A percentile compares a stretch with the other conserved stretches of the same genome.
Conservation (phyloP, 129 eudicot genomes). For the Chrysanthemum makinoi region DNA sequence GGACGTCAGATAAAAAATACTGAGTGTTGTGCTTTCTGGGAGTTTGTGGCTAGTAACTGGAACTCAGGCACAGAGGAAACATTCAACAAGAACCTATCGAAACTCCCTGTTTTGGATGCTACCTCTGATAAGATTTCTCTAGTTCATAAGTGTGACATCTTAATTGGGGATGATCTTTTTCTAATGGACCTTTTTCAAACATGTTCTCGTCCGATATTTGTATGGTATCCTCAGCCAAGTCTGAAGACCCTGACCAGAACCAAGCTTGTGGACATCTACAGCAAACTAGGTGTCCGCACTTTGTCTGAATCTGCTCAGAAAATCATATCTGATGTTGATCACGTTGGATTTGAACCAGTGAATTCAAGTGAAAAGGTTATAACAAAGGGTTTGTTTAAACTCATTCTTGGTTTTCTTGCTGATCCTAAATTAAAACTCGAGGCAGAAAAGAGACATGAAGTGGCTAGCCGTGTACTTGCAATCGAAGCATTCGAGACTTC, state of each 20-base stretch:
- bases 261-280: constrained; percentile 38
- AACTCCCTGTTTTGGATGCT: constrained; percentile 41
- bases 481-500: constrained; percentile 37
- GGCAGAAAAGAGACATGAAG: constrained; percentile 34
- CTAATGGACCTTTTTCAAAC: constrained; percentile 43
- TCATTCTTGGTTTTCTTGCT: constrained; percentile 51
- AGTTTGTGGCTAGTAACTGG: constrained; percentile 34
- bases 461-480: constrained; percentile 30
- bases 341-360: constrained; percentile 18
- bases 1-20: constrained; percentile 15
- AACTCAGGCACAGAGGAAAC: constrained; percentile 22
- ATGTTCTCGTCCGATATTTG: constrained; percentile 34
- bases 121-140: constrained; percentile 29
- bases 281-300: constrained; percentile 38
- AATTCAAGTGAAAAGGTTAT: constrained; percentile 21
- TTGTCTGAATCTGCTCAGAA: constrained; percentile 46
- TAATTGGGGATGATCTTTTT: constrained; percentile 50
- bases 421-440: constrained; percentile 28
- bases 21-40: constrained; percentile 54
- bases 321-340: constrained; percentile 25
- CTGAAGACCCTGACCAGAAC: constrained; percentile 21
- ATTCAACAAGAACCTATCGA: constrained; percentile 24
- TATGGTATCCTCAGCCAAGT: constrained; percentile 48
- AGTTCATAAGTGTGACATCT: constrained; percentile 34
- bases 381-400: constrained; percentile 31